These are phyloP conservation scores for Aspergillus olivimuriae DNA, from an alignment of 495 filamentous ascomycete species.

Conservation along the genomic window DNA sequence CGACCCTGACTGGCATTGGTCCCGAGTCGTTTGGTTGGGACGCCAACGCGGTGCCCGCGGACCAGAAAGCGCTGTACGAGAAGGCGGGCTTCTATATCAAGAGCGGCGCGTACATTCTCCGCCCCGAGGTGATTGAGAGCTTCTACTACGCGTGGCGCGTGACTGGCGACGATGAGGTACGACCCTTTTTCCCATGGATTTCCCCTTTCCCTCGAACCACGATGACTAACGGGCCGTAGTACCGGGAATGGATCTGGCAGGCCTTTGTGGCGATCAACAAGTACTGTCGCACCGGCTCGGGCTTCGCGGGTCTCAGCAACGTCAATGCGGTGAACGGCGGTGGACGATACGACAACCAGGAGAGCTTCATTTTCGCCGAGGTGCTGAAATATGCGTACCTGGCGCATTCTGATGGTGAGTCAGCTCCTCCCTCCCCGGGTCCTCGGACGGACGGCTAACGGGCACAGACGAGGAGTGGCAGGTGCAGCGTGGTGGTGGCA, in stretches of 20 bases:
- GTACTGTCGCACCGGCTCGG: constrained; percentile 56
- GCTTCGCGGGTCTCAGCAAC: constrained; percentile 58
- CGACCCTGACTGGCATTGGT: constrained; percentile 66
- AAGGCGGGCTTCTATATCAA: constrained; percentile 68
- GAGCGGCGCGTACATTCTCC: constrained; percentile 56
- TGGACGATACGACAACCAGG: constrained; percentile 60
- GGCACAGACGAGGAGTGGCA: constrained; percentile 56
- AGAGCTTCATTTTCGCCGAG: constrained; percentile 89
- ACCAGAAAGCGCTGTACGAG: constrained; percentile 53
- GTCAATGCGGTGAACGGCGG: constrained; percentile 63
- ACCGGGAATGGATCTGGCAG: constrained; percentile 81
- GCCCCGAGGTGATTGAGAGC: constrained; percentile 82
- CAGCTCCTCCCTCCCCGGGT: neutral
- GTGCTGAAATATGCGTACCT: constrained; percentile 82
- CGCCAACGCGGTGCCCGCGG: constrained; percentile 34
- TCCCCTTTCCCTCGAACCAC: too few relatives aligned
- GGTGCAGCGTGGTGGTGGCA: constrained; percentile 49
- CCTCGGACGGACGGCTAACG: neutral
- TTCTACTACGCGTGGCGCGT: constrained; percentile 83
- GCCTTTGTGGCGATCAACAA: constrained; percentile 66
- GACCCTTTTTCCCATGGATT: too few relatives aligned
- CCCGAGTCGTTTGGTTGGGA: constrained; percentile 77
- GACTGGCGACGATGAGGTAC: constrained; percentile 55
- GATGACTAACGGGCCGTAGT: constrained; percentile 38
- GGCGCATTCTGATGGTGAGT: constrained; percentile 28